Conservation (phyloP, 2,329 filamentous ascomycete species). For the Trichoderma citrinoviride region DNA sequence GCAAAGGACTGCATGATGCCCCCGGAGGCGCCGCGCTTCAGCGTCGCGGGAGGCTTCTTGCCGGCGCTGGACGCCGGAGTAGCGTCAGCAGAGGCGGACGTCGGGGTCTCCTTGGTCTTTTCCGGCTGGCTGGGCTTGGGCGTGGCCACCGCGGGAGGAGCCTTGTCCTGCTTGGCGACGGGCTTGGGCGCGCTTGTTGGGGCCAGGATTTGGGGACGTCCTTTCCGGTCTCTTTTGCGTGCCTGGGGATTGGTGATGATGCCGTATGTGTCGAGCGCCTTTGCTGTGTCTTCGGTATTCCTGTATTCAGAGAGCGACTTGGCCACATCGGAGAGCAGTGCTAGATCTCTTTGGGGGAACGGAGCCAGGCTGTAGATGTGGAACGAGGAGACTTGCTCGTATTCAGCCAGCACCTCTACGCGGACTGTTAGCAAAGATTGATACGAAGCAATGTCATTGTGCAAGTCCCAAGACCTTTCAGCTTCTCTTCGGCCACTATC, state of each 20-base stretch:
- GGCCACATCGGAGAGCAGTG: constrained; percentile 67
- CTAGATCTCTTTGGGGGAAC: constrained; percentile 64
- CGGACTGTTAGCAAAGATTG: not conserved
- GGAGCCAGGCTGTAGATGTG: constrained; percentile 85
- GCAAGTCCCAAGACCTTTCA: constrained; percentile 54
- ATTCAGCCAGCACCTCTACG: constrained; percentile 63
- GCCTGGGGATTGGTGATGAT: constrained; percentile 72
- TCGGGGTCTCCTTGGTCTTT: constrained; percentile 31
- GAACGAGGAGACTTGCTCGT: constrained; percentile 71
- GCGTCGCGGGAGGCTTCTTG: constrained; percentile 38
- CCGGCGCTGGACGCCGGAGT: constrained; percentile 29
- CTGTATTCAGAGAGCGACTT: constrained; percentile 59
- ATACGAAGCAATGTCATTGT: not conserved
- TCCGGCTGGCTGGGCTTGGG: constrained; percentile 20
- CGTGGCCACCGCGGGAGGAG: no score
- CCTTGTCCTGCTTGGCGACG: constrained; percentile 11
- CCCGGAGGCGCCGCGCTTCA: constrained; percentile 58
- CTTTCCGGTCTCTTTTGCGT: constrained; percentile 47
- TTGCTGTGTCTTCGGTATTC: constrained; percentile 56
- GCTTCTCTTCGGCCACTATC: constrained; percentile 68
- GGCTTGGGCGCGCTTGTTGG: constrained; percentile 26
- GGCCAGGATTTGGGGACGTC: constrained; percentile 28
- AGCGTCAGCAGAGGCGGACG: constrained; percentile 30
- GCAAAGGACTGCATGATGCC: constrained; percentile 79
- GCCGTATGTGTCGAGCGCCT: constrained; percentile 63